phyloP scores from a whole-genome alignment of 2,329 filamentous ascomycete genomes.

The Nigrospora sphaerica region DNA sequence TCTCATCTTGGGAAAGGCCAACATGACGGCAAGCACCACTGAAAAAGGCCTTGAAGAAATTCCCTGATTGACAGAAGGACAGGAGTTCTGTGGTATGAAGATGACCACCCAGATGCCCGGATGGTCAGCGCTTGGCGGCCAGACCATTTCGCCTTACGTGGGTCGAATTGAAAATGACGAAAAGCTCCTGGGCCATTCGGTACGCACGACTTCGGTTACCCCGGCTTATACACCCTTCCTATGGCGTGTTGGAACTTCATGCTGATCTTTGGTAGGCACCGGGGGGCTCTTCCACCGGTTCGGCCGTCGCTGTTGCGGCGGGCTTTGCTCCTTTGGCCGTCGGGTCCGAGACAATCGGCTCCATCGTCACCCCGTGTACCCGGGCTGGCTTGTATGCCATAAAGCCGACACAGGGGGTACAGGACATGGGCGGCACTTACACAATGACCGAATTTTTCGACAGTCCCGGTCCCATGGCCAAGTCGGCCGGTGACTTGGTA shows the following conservation, averaged over 20 bases:
- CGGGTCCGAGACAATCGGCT: conserved; percentile 25
- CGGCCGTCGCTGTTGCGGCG: conserved; percentile 23
- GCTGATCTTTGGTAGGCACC: conserved; percentile 12
- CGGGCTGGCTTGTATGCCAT: conserved; percentile 17
- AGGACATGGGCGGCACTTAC: conserved; percentile 11
- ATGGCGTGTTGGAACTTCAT: not conserved
- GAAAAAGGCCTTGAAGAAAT: not conserved
- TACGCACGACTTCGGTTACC: not conserved
- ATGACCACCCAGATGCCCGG: conserved; percentile 1
- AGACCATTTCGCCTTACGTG: not conserved
- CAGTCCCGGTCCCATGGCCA: conserved; percentile 17
- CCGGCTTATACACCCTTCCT: too few species aligned
- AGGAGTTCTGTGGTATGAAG: conserved; percentile 8
- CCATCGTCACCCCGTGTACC: conserved; percentile 13
- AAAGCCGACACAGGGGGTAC: conserved; percentile 12
- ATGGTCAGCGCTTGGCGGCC: not conserved
- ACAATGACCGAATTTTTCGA: conserved; percentile 16
- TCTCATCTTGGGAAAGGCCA: conserved; percentile 18
- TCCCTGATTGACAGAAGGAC: not conserved
- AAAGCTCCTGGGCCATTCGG: conserved; percentile 1
- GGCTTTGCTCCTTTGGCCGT: conserved; percentile 22
- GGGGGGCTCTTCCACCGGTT: conserved; percentile 24
- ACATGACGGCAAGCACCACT: conserved; percentile 12
- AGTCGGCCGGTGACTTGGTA: conserved; percentile 4
- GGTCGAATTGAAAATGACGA: not conserved